Conservation (phyloP, 805 yeast genomes). For the Lipomyces orientalis region DNA sequence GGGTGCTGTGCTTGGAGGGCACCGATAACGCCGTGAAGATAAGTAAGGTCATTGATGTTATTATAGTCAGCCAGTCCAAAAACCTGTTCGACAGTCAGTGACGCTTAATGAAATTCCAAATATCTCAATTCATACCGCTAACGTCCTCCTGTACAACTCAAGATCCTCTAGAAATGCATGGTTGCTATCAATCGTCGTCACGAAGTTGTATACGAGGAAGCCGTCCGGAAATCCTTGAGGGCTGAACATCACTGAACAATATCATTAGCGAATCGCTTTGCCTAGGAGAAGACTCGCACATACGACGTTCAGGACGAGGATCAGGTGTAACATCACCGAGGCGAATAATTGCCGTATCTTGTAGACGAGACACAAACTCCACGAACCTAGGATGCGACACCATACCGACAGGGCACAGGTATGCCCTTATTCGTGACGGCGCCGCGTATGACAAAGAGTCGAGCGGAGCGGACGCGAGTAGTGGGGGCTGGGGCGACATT, state of each 20-base stretch:
- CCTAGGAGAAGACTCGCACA: slow-evolving; percentile 13
- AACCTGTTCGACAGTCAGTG: slow-evolving; percentile 35
- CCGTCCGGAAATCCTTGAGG: slow-evolving; percentile 90
- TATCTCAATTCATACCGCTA: slow-evolving; percentile 52
- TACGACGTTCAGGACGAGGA: slow-evolving; percentile 50
- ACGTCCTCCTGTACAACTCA: slow-evolving; percentile 84
- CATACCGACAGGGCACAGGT: slow-evolving; percentile 37
- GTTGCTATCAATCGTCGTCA: slow-evolving; percentile 56
- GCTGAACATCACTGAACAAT: slow-evolving; percentile 57
- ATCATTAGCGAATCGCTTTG: background rate
- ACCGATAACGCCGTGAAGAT: slow-evolving; percentile 44
- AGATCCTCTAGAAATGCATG: slow-evolving; percentile 78
- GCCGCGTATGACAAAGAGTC: slow-evolving; percentile 36
- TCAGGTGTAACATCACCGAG: slow-evolving; percentile 77
- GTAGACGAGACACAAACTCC: slow-evolving; percentile 52
- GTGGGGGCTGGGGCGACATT: slow-evolving; percentile 16
- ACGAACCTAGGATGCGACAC: slow-evolving; percentile 34
- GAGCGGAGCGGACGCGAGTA: slow-evolving; percentile 16
- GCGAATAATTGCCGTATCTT: slow-evolving; percentile 64
- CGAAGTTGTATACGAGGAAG: slow-evolving; percentile 63
- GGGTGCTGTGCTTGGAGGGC: slow-evolving; percentile 57
- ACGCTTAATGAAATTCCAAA: slow-evolving; percentile 50
- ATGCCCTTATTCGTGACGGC: slow-evolving; percentile 36
- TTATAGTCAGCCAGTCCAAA: slow-evolving; percentile 53
- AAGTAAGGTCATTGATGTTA: slow-evolving; percentile 40